Base-by-base conservation (phyloP, 2,329 filamentous ascomycete genomes). In the Trichoderma gracile region DNA sequence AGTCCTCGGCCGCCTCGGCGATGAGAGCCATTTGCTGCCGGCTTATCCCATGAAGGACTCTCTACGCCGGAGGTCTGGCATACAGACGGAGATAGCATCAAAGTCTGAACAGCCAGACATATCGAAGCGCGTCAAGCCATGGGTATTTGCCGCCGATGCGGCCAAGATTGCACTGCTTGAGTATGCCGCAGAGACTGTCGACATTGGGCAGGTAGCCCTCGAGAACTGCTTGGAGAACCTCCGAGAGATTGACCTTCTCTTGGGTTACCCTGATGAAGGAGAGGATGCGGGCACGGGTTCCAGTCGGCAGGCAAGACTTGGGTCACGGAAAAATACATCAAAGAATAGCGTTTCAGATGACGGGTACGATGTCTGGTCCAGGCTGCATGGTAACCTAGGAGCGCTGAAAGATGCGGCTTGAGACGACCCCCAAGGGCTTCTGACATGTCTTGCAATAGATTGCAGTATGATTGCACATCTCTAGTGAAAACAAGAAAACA, bases 11-110 rank as follows among this genome's bases (percentile, higher is more conserved):
- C 84, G 81, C 64, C 76, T 89, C 3, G 80, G 82, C 12, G 83
- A 89, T 55, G 86, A 89, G 71, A 89, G 86, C 69, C 85, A 87
- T 67, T 76, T 89, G 17, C 78, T 89, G 14, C 82, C 81, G 1
- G 75, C 78, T 9, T 80, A 86, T 67, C 80, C 84, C 0, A 74
- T 79, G 68, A 77, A 79, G 3, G 73, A 71, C 21, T 71, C 72
- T 3, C 64, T 65, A 7, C 76, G 74, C 46, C 69, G 73, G 17
- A 75, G 77, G 23, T 74, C 75, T n/a, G 78, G 78, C 47, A 78
- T 83, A 57, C 78, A 76, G n/a, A 77, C 80, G n/a, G 78, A 78
- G 6, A 73, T 81, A 27, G 73, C 73, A 7, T 73, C 72, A 27
- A 70, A 76, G 5, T 70, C 76, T 1, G 77, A 79, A 57, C 74